These are phyloP conservation scores for Sophora flavescens DNA, from an alignment of 306 rosid genomes.

Conservation along the genomic window DNA sequence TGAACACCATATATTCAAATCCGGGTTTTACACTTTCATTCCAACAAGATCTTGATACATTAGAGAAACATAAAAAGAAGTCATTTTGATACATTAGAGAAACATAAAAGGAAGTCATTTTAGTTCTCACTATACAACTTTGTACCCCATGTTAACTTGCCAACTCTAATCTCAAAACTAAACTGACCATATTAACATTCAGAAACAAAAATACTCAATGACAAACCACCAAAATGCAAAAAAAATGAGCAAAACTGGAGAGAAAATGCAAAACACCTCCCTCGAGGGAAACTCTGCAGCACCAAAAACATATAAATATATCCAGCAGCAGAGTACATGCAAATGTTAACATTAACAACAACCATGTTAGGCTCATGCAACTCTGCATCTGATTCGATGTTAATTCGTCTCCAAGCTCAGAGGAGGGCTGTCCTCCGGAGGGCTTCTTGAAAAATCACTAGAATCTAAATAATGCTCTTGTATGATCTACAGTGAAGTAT, in stretches of 20 bases:
- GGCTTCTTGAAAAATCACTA: constrained; percentile 50
- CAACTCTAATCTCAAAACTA: constrained; percentile 48
- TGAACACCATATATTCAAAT: constrained; percentile 24
- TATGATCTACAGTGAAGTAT: constrained; percentile 52
- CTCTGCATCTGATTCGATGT: constrained; percentile 45
- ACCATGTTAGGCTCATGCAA: constrained; percentile 43
- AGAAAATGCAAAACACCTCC: constrained; percentile 39
- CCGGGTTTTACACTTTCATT: constrained; percentile 41
- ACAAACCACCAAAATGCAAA: constrained; percentile 48
- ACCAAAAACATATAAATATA: too few relatives aligned
- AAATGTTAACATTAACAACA: constrained; percentile 50
- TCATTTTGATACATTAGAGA: constrained; percentile 47
- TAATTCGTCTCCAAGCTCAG: constrained; percentile 52
- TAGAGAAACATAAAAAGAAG: too few relatives aligned
- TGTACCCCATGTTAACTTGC: constrained; percentile 51
- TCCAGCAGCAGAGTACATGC: constrained; percentile 48
- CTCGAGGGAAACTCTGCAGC: constrained; percentile 41
- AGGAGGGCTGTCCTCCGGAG: constrained; percentile 44
- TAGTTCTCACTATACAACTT: constrained; percentile 60
- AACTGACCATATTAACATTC: constrained; percentile 58
- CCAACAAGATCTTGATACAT: too few relatives aligned
- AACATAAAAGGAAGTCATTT: constrained; percentile 42
- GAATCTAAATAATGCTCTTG: constrained; percentile 64
- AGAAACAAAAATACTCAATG: constrained; percentile 39
- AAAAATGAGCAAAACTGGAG: constrained; percentile 48